A percentile compares a stretch with the other conserved stretches of the same genome.
These are phyloP conservation scores for Microbotryum violaceum DNA, from an alignment of 1,284 basidiomycete genomes.

Conservation along the genomic window DNA sequence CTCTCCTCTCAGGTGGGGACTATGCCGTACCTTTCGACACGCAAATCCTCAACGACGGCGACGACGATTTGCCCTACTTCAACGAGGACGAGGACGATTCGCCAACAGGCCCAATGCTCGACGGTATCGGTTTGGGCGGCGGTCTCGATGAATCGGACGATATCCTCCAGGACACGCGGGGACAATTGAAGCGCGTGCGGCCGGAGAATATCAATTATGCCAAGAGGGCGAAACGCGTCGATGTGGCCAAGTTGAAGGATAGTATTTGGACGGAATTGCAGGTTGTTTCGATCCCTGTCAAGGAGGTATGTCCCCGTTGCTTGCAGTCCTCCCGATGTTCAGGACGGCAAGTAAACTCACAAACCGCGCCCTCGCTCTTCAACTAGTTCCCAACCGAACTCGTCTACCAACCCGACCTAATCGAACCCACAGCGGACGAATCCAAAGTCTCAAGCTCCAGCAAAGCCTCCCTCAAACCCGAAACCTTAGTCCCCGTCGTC, in stretches of 20 bases:
- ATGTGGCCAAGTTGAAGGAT: constrained; percentile 93
- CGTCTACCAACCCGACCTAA: constrained; percentile 41
- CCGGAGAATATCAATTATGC: constrained; percentile 92
- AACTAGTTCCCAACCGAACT: constrained; percentile 18
- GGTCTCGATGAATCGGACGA: constrained; percentile 68
- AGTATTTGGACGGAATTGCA: constrained; percentile 92
- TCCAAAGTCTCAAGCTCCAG: constrained; percentile 43
- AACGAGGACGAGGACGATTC: constrained; percentile 74
- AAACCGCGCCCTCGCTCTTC: background rate
- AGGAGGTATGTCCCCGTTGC: constrained; percentile 25
- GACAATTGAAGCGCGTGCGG: constrained; percentile 65
- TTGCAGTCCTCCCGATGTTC: background rate
- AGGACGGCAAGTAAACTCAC: background rate
- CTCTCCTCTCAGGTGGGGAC: constrained; percentile 42
- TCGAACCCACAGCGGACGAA: constrained; percentile 31
- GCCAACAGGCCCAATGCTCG: constrained; percentile 33
- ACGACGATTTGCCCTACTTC: constrained; percentile 65
- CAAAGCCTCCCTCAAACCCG: constrained; percentile 34
- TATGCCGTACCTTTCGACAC: constrained; percentile 75
- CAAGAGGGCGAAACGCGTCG: constrained; percentile 91
- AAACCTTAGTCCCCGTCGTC: constrained; percentile 73
- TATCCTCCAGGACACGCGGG: constrained; percentile 69
- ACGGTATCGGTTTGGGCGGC: constrained; percentile 34
- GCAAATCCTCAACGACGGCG: constrained; percentile 93
- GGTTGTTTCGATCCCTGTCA: constrained; percentile 52